Conservation (phyloP, 2,329 filamentous ascomycete species). For the Aureobasidium sp. region DNA sequence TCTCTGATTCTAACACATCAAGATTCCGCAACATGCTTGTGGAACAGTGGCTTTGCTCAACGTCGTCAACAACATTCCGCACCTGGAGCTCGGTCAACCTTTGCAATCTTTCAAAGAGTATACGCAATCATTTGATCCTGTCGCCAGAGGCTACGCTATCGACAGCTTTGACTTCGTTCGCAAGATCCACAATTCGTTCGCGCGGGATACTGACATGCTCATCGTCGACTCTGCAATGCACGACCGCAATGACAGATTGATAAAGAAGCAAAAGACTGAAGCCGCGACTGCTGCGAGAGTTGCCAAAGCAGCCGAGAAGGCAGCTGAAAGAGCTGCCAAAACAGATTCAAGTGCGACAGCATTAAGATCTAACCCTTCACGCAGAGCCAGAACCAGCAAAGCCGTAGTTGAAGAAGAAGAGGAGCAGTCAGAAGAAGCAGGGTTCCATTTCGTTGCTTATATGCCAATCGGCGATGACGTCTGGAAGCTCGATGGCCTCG, state of each 20-base stretch:
- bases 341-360: neutral
- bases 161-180: slow-evolving; percentile 70
- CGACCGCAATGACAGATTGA: slow-evolving; percentile 40
- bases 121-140: slow-evolving; percentile 61
- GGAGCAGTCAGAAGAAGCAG: slow-evolving; percentile 47
- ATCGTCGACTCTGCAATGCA: slow-evolving; percentile 60
- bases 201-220: slow-evolving; percentile 70
- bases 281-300: slow-evolving; percentile 24
- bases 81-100: slow-evolving; percentile 60
- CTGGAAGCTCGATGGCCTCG: slow-evolving; percentile 85
- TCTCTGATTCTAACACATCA: slow-evolving; percentile 5
- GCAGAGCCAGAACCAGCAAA: slow-evolving; percentile 20
- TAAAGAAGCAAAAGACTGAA: slow-evolving; percentile 29
- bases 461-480: slow-evolving; percentile 67
- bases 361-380: slow-evolving; percentile 16
- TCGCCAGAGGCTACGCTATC: slow-evolving; percentile 68
- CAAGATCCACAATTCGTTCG: slow-evolving; percentile 80
- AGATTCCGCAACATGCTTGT: slow-evolving; percentile 79
- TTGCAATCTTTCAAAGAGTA: slow-evolving; percentile 66
- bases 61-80: slow-evolving; percentile 77
- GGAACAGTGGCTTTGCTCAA: slow-evolving; percentile 90
- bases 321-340: slow-evolving; percentile 13
- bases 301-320: slow-evolving; percentile 22
- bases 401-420: slow-evolving; percentile 27
- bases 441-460: slow-evolving; percentile 85